Evolutionary conservation across 73 alveolate species (phyloP), one percentile per base, ranked within the genome.

Genomic region (Tetrahymena thermophila): DNA sequence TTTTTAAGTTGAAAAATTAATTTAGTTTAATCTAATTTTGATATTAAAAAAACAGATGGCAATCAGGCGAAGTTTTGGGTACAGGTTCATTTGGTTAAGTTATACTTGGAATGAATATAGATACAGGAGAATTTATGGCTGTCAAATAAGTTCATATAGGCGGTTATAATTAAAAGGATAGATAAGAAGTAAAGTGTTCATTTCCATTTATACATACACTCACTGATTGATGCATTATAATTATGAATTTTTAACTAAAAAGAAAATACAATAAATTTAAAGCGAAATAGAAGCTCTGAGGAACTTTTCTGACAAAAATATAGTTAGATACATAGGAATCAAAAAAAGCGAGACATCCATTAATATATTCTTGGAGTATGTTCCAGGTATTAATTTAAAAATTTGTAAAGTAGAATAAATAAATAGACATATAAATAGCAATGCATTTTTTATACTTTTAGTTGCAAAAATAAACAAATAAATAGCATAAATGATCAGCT

Each of bases 61-160:
- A 85, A 16, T 56, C 93, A 23, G 97, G 99, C 15, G 98, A 98
- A 43, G 96, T 97, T 38, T 96, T 98, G 34, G 99, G 99, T 1
- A 95, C 95, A 84, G 99, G 99, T 0, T 96, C 99, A 5, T 98
- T 97, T 97, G 99, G 99, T 6, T 96, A 96, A 96, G 99, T 98
- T 71, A 97, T 97, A 94, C 97, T 98, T 96, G 99, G 98, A 35
- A 94, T 98, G 96, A 97, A 98, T 93, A 83, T 84, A 85, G 97
- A 96, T 35, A 98, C 98, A 44, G 99, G 99, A 1, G 71, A 96
- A 58, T 94, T 97, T 17, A 95, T 97, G 85, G 99, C 99, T 16
- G 98, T 98, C 43, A 98, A 98, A 95, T 93, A 95, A 23, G 97
- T 98, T 71, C 89, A 71, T 71, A 71, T 71, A 19, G 89, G 89